phyloP scores from a whole-genome alignment of 768 basidiomycete species.

The Tricholoma matsutake region DNA sequence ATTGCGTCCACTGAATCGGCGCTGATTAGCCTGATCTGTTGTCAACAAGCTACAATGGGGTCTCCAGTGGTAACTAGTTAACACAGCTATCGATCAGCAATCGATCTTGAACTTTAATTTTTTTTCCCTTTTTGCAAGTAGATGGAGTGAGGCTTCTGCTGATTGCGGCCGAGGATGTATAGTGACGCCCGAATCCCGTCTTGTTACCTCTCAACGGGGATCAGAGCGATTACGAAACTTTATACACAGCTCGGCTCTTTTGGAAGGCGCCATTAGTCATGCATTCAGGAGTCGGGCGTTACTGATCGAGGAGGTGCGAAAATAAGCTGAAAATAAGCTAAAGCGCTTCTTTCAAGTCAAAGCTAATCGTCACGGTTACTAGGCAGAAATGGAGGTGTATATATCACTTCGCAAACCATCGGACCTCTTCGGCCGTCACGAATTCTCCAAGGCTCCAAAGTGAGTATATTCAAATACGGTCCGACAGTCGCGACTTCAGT shows the following conservation, averaged over 20 bases:
- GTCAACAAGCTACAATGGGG: too few relatives aligned
- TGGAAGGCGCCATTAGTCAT: not conserved
- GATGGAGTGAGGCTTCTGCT: not conserved
- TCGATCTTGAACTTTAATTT: not conserved
- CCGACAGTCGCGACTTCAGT: too few relatives aligned
- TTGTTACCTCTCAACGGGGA: not conserved
- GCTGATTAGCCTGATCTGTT: not conserved
- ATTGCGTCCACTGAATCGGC: not conserved
- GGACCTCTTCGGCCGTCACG: too few relatives aligned
- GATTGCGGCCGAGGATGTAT: not conserved
- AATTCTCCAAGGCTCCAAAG: too few relatives aligned
- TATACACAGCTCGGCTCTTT: not conserved
- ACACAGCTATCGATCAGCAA: not conserved
- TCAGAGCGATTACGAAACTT: not conserved
- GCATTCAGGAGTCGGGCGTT: not conserved
- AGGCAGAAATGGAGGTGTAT: not conserved
- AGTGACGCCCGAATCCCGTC: not conserved
- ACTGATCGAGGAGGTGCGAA: conserved; percentile 27
- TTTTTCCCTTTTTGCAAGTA: not conserved
- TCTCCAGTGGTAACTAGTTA: not conserved
- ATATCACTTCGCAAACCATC: not conserved
- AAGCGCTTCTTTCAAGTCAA: conserved; percentile 14
- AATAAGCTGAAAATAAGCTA: conserved; percentile 26
- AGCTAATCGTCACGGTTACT: not conserved
- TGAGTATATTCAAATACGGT: too few relatives aligned